These are phyloP conservation scores for Tetraselmis chui DNA, from an alignment of 139 green algal genomes.

Conservation along the genomic window DNA sequence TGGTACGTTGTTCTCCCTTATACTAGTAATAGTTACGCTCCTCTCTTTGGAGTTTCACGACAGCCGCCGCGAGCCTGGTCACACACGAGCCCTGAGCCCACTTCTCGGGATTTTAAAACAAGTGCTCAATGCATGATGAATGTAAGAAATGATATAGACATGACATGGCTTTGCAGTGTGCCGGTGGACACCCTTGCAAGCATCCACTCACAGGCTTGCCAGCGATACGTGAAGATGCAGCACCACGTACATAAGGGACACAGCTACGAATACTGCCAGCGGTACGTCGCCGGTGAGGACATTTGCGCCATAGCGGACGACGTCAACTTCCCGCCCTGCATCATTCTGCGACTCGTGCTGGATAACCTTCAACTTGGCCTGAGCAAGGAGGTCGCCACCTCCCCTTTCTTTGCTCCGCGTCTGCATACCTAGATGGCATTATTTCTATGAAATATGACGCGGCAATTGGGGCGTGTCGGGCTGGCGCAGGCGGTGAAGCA, in stretches of 20 bases:
- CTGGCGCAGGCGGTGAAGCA: neutral
- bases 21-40: too few relatives aligned
- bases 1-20: neutral
- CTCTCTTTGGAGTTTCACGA: too few relatives aligned
- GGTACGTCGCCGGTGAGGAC: constrained; percentile 49
- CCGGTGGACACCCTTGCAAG: constrained; percentile 44
- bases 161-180: constrained; percentile 15
- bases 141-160: too few relatives aligned
- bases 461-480: constrained; percentile 27
- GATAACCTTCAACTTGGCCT: constrained; percentile 17
- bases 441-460: constrained; percentile 22
- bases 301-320: constrained; percentile 47
- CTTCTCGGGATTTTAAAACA: too few relatives aligned
- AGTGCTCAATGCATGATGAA: too few relatives aligned
- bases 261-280: constrained; percentile 13
- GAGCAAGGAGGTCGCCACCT: constrained; percentile 9
- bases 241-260: constrained; percentile 49
- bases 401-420: neutral
- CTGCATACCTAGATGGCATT: constrained; percentile 12
- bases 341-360: constrained; percentile 58
- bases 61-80: too few relatives aligned
- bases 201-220: constrained; percentile 59
- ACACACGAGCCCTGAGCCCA: too few relatives aligned
- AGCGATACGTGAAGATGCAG: constrained; percentile 46
- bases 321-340: constrained; percentile 65